Percentiles rank a stretch among this genome's conserved stretches.
Evolutionary conservation across 495 filamentous ascomycete genomes (phyloP).

Genomic region (Lasiosphaeria miniovina): DNA sequence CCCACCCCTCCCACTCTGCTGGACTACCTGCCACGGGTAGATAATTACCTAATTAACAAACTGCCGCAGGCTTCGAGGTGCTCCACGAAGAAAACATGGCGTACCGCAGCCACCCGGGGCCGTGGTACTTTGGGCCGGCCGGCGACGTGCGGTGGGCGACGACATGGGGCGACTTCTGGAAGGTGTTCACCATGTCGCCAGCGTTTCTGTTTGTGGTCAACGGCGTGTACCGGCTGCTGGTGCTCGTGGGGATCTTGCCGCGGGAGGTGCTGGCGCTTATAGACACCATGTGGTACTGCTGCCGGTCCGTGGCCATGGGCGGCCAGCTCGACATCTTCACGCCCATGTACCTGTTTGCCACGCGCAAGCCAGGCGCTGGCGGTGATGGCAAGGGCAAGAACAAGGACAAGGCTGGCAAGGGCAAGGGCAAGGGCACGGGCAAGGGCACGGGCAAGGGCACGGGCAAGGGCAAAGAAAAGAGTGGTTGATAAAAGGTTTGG

Average conservation of each 20-base stretch:
- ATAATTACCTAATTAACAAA: not conserved
- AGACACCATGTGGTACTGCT: slow-evolving; percentile 24
- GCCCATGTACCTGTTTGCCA: slow-evolving; percentile 21
- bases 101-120: slow-evolving; percentile 11
- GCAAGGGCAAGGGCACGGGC: slow-evolving; percentile 4
- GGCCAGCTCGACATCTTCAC: slow-evolving; percentile 20
- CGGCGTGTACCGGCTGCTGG: slow-evolving; percentile 5
- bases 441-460: not conserved
- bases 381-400: not conserved
- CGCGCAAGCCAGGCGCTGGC: slow-evolving; percentile 11
- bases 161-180: slow-evolving; percentile 18
- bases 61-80: slow-evolving; percentile 14
- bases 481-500: too few relatives aligned
- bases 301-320: slow-evolving; percentile 12
- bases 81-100: slow-evolving; percentile 18
- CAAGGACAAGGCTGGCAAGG: not conserved
- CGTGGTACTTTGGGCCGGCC: slow-evolving; percentile 21
- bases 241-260: slow-evolving; percentile 8
- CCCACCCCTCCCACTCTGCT: too few relatives aligned
- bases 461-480: not conserved
- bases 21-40: not conserved
- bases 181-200: slow-evolving; percentile 18
- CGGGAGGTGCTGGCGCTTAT: slow-evolving; percentile 10
- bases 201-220: slow-evolving; percentile 8
- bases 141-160: slow-evolving; percentile 16